Evolutionary conservation across 257 asterid genomes (phyloP), one percentile per base, ranked within the genome.

Genomic region (Dorcoceras hygrometricum): DNA sequence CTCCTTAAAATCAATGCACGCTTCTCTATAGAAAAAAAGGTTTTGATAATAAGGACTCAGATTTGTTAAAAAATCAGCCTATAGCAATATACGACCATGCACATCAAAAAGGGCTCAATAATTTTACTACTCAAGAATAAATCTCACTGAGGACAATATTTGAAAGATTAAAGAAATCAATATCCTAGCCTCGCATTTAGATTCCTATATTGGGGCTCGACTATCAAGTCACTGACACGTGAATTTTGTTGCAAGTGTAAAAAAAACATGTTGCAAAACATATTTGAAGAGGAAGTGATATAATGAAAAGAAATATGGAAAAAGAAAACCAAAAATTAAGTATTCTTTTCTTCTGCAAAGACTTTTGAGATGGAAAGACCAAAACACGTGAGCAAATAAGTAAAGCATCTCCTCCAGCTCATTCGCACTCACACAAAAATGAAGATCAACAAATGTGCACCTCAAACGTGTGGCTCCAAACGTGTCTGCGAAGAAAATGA

Each of bases 381-480:
- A 18, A 14, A 16, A 46, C 12, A 39, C 11, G 54, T 46, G 5
- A 46, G 54, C 8, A 46, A 46, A 46, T 16, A 16, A 16, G 54
- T 1, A 39, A 39, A 43, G 57, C 71, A 26, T 9, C 26, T n/a
- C 12, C 27, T 24, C 63, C 39, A 27, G 23, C 11, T 20, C 39
- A 29, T 22, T 57, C 51, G 10, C 57, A 5, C 23, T 12, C 12
- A 53, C 5, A 22, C 19, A 65, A 27, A 16, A 57, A 22, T 4
- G 65, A 67, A 55, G 59, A 8, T 59, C 51, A 55, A 36, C 39
- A 19, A 18, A 43, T 23, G 28, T 50, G 55, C 75, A 90, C 95
- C 95, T 83, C 25, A 88, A 79, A 16, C 96, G 96, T 18, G 82
- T 74, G 80, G 96, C 97, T 55, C 96, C 97, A 73, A 88, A 90